phyloP scores from a whole-genome alignment of 345 rosid species.

The Cochlearia excelsa region DNA sequence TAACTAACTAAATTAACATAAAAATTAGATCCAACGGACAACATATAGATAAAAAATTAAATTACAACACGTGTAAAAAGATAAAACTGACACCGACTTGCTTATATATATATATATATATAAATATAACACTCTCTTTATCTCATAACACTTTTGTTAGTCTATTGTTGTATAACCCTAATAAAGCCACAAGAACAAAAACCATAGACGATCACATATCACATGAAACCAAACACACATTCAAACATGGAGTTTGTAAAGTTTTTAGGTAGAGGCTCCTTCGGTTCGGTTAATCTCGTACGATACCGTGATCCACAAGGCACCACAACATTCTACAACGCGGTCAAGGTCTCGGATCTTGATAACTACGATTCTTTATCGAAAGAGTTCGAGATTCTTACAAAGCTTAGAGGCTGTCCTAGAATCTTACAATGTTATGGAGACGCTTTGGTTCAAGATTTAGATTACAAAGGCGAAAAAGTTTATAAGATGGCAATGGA shows the following conservation, averaged over 20 bases:
- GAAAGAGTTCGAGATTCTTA: slow-evolving; percentile 26
- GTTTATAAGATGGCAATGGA: slow-evolving; percentile 27
- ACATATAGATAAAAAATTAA: too few relatives aligned
- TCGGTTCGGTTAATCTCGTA: slow-evolving; percentile 25
- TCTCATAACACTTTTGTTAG: too few relatives aligned
- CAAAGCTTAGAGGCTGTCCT: slow-evolving; percentile 13
- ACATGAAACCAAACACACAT: too few relatives aligned
- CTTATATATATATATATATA: too few relatives aligned
- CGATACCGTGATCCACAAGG: not conserved
- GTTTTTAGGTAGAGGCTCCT: slow-evolving; percentile 21
- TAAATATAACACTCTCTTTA: too few relatives aligned
- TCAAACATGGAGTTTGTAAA: slow-evolving; percentile 25
- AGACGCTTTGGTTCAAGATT: not conserved
- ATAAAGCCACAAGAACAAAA: too few relatives aligned
- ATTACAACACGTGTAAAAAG: too few relatives aligned
- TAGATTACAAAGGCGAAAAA: slow-evolving; percentile 1
- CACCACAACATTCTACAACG: slow-evolving; percentile 13
- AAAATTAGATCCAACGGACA: too few relatives aligned
- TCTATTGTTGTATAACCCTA: too few relatives aligned
- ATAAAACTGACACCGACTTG: too few relatives aligned
- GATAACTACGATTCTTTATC: slow-evolving; percentile 8
- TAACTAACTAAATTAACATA: too few relatives aligned
- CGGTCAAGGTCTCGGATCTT: slow-evolving; percentile 10
- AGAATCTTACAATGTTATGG: slow-evolving; percentile 13
- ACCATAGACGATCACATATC: too few relatives aligned